These are phyloP conservation scores for Solanum aculeatissimum DNA, from an alignment of 305 asterid species.

Conservation along the genomic window DNA sequence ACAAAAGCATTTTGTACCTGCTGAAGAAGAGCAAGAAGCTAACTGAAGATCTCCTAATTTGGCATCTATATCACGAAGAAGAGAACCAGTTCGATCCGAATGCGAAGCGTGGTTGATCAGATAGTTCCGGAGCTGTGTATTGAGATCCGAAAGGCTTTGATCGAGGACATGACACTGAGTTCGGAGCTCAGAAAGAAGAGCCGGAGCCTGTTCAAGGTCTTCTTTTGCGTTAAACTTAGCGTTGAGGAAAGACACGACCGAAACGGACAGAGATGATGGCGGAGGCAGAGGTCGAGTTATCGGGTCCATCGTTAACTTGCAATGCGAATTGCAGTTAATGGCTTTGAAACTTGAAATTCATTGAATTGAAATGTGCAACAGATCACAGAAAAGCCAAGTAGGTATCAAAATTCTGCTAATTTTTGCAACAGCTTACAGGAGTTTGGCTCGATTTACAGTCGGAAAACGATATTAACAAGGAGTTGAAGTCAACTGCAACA, in stretches of 20 bases:
- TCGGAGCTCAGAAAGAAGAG: conserved; percentile 54
- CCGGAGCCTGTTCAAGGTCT: conserved; percentile 52
- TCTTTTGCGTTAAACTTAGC: conserved; percentile 39
- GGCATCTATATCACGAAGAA: conserved; percentile 25
- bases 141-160: conserved; percentile 42
- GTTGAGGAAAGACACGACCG: conserved; percentile 53
- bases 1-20: conserved; percentile 2
- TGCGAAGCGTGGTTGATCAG: conserved; percentile 41
- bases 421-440: neutral
- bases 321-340: neutral
- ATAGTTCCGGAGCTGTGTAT: conserved; percentile 27
- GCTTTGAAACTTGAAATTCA: neutral
- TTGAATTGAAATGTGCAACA: neutral
- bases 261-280: conserved; percentile 39
- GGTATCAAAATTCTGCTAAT: neutral
- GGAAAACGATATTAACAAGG: neutral
- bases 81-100: conserved; percentile 36
- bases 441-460: neutral
- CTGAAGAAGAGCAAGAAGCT: conserved; percentile 26
- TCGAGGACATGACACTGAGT: conserved; percentile 47
- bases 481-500: neutral
- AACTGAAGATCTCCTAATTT: conserved; percentile 48
- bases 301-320: neutral
- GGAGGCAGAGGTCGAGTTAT: conserved; percentile 42
- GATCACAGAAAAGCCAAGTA: neutral